These are phyloP conservation scores for Berberis thunbergii DNA, from an alignment of 164 flowering plant species.

Conservation along the genomic window DNA sequence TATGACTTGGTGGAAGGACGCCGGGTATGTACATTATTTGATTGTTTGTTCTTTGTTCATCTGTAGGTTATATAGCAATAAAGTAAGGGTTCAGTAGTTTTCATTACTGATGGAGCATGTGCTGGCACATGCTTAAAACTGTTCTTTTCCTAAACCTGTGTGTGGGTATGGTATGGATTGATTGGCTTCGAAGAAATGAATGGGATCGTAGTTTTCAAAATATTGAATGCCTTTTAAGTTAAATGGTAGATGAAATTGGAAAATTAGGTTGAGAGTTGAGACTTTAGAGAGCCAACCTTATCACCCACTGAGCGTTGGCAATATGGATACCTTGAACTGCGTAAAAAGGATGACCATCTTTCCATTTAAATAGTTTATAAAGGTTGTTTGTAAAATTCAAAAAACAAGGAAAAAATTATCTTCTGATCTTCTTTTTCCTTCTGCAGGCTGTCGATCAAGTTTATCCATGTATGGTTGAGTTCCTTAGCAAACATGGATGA, in stretches of 20 bases:
- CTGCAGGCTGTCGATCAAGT: constrained; percentile 73
- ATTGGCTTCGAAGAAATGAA: no score
- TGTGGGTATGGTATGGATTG: neutral
- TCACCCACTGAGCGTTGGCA: no score
- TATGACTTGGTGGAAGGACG: constrained; percentile 95
- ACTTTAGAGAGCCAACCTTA: no score
- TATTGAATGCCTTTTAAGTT: no score
- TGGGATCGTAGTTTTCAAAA: no score
- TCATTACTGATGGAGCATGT: neutral
- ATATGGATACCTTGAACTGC: no score
- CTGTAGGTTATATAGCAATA: neutral
- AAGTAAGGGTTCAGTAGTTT: neutral
- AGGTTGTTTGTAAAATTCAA: neutral
- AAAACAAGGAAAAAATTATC: neutral
- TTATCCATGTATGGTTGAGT: constrained; percentile 69
- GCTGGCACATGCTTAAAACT: no score
- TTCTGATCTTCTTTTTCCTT: neutral
- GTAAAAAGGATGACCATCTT: neutral
- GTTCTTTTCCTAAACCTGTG: neutral
- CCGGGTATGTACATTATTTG: constrained; percentile 35
- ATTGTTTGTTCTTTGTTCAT: neutral
- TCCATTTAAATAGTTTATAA: neutral
- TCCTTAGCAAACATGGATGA: constrained; percentile 40
- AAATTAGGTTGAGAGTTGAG: neutral
- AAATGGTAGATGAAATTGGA: neutral